Evolutionary conservation across 495 filamentous ascomycete species (phyloP).

Genomic region (Bathelium albidoporum): DNA sequence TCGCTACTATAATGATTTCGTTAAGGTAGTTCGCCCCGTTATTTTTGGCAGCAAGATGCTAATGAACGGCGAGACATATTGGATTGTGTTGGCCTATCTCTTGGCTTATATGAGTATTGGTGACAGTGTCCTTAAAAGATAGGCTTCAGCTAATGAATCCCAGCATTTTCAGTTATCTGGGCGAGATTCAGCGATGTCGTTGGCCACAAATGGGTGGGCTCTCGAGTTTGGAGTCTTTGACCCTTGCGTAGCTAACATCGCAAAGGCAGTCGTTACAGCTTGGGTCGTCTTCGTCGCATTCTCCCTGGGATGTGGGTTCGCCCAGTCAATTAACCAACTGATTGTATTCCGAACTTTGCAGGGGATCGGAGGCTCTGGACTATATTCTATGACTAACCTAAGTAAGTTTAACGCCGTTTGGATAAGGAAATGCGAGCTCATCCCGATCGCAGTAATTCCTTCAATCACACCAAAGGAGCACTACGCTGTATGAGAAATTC

Average conservation of each 20-base stretch:
- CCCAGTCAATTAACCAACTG: constrained; percentile 8
- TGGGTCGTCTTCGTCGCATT: constrained; percentile 11
- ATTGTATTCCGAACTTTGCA: constrained; percentile 11
- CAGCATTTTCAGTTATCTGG: constrained; percentile 7
- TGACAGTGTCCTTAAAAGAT: background rate
- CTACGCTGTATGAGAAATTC: background rate
- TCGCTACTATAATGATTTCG: constrained; percentile 8
- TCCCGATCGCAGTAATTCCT: background rate
- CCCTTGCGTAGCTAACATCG: background rate
- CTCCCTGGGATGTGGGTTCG: constrained; percentile 10
- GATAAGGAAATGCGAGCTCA: background rate
- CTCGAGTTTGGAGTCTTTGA: background rate
- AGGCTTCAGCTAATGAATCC: background rate
- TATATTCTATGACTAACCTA: constrained; percentile 11
- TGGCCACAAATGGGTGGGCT: constrained; percentile 5
- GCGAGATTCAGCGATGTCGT: constrained; percentile 11
- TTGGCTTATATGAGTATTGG: constrained; percentile 8
- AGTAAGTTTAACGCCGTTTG: background rate
- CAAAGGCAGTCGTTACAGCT: constrained; percentile 1
- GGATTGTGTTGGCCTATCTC: constrained; percentile 10
- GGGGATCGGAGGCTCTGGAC: constrained; percentile 10
- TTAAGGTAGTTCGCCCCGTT: background rate
- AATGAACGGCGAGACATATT: constrained; percentile 5
- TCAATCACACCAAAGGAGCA: constrained; percentile 6
- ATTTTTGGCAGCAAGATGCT: background rate